Evolutionary conservation across 2,329 filamentous ascomycete species (phyloP).

Genomic region (Monilinia vaccinii-corymbosi): DNA sequence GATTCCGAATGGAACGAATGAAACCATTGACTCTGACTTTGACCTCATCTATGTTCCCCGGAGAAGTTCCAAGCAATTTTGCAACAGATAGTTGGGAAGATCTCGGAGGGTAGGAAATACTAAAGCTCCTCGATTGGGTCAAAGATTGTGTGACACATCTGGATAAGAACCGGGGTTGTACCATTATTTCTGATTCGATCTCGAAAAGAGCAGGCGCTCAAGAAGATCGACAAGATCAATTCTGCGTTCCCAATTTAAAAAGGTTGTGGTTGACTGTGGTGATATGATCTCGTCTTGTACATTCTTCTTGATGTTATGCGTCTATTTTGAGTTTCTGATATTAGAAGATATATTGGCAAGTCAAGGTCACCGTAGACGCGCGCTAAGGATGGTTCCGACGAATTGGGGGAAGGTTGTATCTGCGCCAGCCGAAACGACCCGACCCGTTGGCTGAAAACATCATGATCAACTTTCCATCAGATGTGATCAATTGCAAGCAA

Average conservation of each 20-base stretch:
- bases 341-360: neutral
- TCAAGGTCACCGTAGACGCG: neutral
- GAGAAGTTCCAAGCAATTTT: conserved; percentile 46
- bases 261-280: neutral
- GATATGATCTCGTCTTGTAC: neutral
- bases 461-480: neutral
- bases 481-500: neutral
- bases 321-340: neutral
- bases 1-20: conserved; percentile 75
- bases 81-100: conserved; percentile 36
- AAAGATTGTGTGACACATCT: neutral
- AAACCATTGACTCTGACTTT: conserved; percentile 65
- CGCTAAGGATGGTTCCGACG: neutral
- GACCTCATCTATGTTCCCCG: conserved; percentile 39
- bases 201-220: neutral
- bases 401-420: neutral
- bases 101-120: neutral
- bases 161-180: conserved; percentile 3
- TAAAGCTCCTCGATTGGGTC: neutral
- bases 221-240: neutral
- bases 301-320: neutral
- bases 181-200: conserved; percentile 6
- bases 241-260: neutral
- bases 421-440: conserved; percentile 2
- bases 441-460: neutral